A percentile compares a stretch with the other conserved stretches of the same genome.
phyloP scores from a whole-genome alignment of 1,284 basidiomycete genomes.

The Sporisorium sorghi region DNA sequence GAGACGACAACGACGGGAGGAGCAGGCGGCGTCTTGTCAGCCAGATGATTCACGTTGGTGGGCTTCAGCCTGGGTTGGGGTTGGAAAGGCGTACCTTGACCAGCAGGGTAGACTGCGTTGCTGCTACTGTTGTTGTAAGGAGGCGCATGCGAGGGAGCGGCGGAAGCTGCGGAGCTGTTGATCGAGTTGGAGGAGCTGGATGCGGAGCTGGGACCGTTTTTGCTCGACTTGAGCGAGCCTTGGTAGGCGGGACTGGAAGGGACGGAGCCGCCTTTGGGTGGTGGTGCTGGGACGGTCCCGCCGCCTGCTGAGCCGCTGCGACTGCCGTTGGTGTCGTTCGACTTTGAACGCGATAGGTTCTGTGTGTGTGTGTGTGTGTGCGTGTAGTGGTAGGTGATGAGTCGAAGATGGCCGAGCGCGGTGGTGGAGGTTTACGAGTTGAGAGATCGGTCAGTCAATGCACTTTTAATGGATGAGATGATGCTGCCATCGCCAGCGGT shows the following conservation, averaged over 20 bases:
- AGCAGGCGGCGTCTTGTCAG: conserved; percentile 62
- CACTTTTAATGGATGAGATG: neutral
- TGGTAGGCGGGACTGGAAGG: conserved; percentile 54
- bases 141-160: conserved; percentile 25
- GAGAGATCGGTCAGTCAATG: conserved; percentile 1
- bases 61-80: conserved; percentile 30
- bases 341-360: conserved; percentile 66
- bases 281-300: conserved; percentile 52
- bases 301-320: conserved; percentile 51
- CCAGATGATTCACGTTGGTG: conserved; percentile 37
- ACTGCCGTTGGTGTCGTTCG: conserved; percentile 59
- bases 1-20: conserved; percentile 65
- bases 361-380: conserved; percentile 27
- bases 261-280: conserved; percentile 60
- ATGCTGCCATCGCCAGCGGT: neutral
- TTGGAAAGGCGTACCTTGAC: conserved; percentile 49
- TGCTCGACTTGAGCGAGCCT: conserved; percentile 57
- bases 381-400: neutral
- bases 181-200: conserved; percentile 57
- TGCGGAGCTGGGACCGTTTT: conserved; percentile 42
- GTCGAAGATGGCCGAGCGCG: neutral
- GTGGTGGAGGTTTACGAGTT: neutral
- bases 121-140: conserved; percentile 31
- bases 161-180: conserved; percentile 24
- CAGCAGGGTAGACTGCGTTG: conserved; percentile 27